These are phyloP conservation scores for Cladobotryum mycophilum DNA, from an alignment of 2,329 filamentous ascomycete species.

Conservation along the genomic window DNA sequence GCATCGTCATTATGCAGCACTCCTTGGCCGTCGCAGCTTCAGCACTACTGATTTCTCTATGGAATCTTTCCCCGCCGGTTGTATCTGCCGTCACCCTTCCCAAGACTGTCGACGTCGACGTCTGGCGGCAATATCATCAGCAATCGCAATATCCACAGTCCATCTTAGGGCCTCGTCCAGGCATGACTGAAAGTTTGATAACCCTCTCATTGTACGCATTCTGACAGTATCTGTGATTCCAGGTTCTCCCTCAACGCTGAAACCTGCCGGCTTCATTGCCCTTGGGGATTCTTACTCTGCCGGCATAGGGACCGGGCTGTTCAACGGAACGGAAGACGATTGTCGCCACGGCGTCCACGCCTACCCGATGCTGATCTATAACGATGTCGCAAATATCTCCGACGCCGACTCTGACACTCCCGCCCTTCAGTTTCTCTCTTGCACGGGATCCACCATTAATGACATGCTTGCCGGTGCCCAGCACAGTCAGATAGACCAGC, in stretches of 20 bases:
- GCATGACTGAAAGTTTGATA: not conserved
- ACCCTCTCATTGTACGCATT: not conserved
- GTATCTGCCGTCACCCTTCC: too few relatives aligned
- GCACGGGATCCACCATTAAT: slow-evolving; percentile 37
- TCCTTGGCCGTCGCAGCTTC: not conserved
- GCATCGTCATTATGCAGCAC: not conserved
- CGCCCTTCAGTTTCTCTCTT: slow-evolving; percentile 40
- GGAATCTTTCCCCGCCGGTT: too few relatives aligned
- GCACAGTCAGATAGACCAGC: slow-evolving; percentile 35
- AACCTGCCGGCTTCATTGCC: slow-evolving; percentile 31
- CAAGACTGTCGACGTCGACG: not conserved
- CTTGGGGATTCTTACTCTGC: slow-evolving; percentile 43
- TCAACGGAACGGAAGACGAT: slow-evolving; percentile 33
- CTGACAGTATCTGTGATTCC: not conserved
- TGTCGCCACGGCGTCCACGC: slow-evolving; percentile 37
- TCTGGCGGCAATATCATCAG: slow-evolving; percentile 3
- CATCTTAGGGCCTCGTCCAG: not conserved
- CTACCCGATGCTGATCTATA: slow-evolving; percentile 35
- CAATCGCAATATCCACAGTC: not conserved
- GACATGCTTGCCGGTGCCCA: slow-evolving; percentile 32
- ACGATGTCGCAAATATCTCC: slow-evolving; percentile 24
- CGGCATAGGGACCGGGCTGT: slow-evolving; percentile 38
- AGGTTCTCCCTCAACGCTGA: slow-evolving; percentile 6
- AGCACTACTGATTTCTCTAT: not conserved
- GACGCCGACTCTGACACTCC: slow-evolving; percentile 5